Conservation (phyloP, 2,329 filamentous ascomycete genomes). For the Venturia aucupariae region DNA sequence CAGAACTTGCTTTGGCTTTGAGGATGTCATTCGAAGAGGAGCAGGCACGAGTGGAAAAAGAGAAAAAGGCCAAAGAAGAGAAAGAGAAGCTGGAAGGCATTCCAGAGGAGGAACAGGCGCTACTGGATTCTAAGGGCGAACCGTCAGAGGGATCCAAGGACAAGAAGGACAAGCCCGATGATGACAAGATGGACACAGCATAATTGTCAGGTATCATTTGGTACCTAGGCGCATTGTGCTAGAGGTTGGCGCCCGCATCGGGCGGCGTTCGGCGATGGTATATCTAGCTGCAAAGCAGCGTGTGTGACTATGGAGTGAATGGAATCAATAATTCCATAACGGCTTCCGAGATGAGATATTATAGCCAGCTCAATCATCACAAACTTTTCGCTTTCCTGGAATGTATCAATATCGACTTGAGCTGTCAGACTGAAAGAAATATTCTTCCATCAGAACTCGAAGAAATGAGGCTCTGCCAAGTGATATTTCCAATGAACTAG, state of each 20-base stretch:
- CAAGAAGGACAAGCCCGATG: conserved; percentile 28
- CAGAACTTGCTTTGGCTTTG: conserved; percentile 85
- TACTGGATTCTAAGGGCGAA: conserved; percentile 56
- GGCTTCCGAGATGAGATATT: neutral
- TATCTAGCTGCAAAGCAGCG: conserved; percentile 6
- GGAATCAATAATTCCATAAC: neutral
- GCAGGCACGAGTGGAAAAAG: conserved; percentile 84
- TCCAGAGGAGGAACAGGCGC: conserved; percentile 56
- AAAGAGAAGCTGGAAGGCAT: conserved; percentile 74
- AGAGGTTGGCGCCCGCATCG: conserved; percentile 6
- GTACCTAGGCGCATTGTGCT: conserved; percentile 1
- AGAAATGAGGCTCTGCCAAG: neutral
- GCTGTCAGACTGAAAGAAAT: neutral
- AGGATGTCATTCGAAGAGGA: conserved; percentile 98
- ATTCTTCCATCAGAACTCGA: neutral
- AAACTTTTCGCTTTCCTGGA: neutral
- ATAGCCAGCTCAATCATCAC: neutral
- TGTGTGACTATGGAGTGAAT: neutral
- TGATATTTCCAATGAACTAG: neutral
- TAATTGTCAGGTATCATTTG: conserved; percentile 26
- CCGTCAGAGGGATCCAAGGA: conserved; percentile 50
- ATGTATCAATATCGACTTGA: neutral
- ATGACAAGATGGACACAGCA: conserved; percentile 84
- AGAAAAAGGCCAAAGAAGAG: conserved; percentile 61
- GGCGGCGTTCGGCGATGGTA: conserved; percentile 11